phyloP scores from a whole-genome alignment of 768 basidiomycete species.

The Gyrodon lividus region DNA sequence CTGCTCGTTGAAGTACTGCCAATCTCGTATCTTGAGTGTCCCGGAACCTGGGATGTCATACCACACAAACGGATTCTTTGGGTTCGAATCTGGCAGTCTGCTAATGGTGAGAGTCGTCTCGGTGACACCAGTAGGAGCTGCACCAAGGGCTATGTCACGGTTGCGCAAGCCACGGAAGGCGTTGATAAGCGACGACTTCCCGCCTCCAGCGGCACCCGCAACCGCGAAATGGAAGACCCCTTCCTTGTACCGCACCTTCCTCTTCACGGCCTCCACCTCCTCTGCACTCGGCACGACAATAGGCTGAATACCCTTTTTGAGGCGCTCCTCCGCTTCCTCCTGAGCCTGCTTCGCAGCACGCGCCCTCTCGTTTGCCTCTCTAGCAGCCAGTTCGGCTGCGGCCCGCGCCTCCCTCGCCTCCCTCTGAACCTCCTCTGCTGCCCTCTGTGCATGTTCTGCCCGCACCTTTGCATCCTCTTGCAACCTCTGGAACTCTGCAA shows the following conservation, averaged over 20 bases:
- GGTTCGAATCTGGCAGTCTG: conserved; percentile 22
- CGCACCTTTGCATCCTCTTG: no score
- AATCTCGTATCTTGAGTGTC: conserved; percentile 21
- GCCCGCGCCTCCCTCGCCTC: conserved; percentile 15
- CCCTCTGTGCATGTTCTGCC: background rate
- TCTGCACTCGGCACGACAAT: background rate
- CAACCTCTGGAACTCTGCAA: no score
- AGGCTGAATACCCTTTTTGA: conserved; percentile 1
- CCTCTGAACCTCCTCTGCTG: conserved; percentile 17
- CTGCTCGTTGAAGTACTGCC: conserved; percentile 28
- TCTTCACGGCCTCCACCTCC: background rate
- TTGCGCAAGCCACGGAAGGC: conserved; percentile 25
- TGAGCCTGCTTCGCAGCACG: conserved; percentile 8
- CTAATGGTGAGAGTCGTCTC: conserved; percentile 21
- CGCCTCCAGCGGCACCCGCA: conserved; percentile 24
- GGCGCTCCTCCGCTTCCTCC: background rate
- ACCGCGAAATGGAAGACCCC: conserved; percentile 27
- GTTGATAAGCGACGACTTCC: conserved; percentile 31
- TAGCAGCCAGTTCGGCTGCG: background rate
- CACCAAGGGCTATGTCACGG: conserved; percentile 9
- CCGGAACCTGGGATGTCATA: conserved; percentile 30
- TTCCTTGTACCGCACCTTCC: conserved; percentile 8
- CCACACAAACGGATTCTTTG: conserved; percentile 20
- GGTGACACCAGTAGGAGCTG: conserved; percentile 22
- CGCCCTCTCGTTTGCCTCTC: conserved; percentile 5